These are phyloP conservation scores for Cicer cuneatum DNA, from an alignment of 306 rosid genomes.

Conservation along the genomic window DNA sequence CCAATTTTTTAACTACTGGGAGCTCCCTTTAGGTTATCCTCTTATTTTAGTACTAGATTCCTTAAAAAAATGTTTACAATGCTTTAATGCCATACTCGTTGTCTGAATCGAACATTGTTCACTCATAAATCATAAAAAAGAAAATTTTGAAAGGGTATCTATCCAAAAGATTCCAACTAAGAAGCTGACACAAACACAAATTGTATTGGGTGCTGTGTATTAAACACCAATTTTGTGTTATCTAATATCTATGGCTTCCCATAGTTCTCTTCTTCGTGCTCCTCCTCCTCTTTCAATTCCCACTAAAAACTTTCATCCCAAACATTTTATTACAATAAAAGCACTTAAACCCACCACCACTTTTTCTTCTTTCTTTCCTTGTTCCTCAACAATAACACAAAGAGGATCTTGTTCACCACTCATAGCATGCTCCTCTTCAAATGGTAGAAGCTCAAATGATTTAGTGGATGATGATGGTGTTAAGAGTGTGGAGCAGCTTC, in stretches of 20 bases:
- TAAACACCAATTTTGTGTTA: background rate
- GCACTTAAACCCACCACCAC: slow-evolving; percentile 43
- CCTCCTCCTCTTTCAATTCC: slow-evolving; percentile 51
- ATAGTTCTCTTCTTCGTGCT: slow-evolving; percentile 52
- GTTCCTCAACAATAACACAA: slow-evolving; percentile 47
- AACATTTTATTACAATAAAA: slow-evolving; percentile 39
- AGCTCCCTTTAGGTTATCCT: too few relatives aligned
- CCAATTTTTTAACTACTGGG: too few relatives aligned
- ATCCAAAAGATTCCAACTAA: too few relatives aligned
- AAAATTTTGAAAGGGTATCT: too few relatives aligned
- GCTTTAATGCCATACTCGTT: too few relatives aligned
- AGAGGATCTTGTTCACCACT: slow-evolving; percentile 51
- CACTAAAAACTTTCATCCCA: slow-evolving; percentile 43
- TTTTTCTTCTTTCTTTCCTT: slow-evolving; percentile 35
- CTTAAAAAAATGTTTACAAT: too few relatives aligned
- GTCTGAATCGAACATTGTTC: too few relatives aligned
- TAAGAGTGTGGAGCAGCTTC: slow-evolving; percentile 52
- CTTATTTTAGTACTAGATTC: too few relatives aligned
- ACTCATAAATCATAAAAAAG: too few relatives aligned
- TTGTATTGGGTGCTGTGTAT: background rate
- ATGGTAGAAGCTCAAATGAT: slow-evolving; percentile 67
- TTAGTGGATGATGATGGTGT: slow-evolving; percentile 49
- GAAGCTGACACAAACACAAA: too few relatives aligned
- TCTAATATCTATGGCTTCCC: slow-evolving; percentile 61
- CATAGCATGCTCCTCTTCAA: slow-evolving; percentile 64